These are phyloP conservation scores for Daldinia concentrica DNA, from an alignment of 495 filamentous ascomycete species.

Conservation along the genomic window DNA sequence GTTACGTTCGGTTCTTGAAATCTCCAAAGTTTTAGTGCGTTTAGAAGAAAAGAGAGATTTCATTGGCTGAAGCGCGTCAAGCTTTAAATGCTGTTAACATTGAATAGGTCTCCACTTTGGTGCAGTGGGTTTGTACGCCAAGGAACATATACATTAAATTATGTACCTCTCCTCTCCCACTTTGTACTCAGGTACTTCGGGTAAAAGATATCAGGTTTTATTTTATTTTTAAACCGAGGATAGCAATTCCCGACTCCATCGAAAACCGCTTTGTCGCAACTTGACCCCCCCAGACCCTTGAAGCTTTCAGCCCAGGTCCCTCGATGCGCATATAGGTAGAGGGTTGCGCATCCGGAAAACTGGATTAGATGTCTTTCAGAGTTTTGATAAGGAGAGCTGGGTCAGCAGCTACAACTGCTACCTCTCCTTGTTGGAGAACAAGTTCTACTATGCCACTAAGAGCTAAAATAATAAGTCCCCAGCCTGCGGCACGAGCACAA, in stretches of 20 bases:
- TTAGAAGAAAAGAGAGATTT: slow-evolving; percentile 14
- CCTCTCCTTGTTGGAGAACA: slow-evolving; percentile 50
- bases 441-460: slow-evolving; percentile 79
- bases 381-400: slow-evolving; percentile 52
- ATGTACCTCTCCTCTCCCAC: neutral
- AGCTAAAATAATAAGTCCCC: slow-evolving; percentile 78
- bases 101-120: neutral
- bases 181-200: slow-evolving; percentile 20
- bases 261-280: slow-evolving; percentile 9
- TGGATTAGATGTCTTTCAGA: slow-evolving; percentile 55
- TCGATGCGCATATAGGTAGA: slow-evolving; percentile 37
- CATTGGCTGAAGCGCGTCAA: slow-evolving; percentile 20
- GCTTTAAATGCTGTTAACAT: neutral
- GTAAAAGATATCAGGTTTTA: slow-evolving; percentile 29
- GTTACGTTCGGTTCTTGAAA: slow-evolving; percentile 22
- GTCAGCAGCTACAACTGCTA: slow-evolving; percentile 48
- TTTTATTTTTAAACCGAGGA: slow-evolving; percentile 39
- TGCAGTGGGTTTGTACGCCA: neutral
- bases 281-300: slow-evolving; percentile 13
- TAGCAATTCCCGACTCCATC: slow-evolving; percentile 18
- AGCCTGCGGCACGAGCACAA: slow-evolving; percentile 61
- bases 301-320: slow-evolving; percentile 20
- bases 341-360: slow-evolving; percentile 40
- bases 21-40: slow-evolving; percentile 21
- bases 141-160: too few relatives aligned